Base-by-base conservation (phyloP, 495 filamentous ascomycete species). In the Endocarpon pusillum region DNA sequence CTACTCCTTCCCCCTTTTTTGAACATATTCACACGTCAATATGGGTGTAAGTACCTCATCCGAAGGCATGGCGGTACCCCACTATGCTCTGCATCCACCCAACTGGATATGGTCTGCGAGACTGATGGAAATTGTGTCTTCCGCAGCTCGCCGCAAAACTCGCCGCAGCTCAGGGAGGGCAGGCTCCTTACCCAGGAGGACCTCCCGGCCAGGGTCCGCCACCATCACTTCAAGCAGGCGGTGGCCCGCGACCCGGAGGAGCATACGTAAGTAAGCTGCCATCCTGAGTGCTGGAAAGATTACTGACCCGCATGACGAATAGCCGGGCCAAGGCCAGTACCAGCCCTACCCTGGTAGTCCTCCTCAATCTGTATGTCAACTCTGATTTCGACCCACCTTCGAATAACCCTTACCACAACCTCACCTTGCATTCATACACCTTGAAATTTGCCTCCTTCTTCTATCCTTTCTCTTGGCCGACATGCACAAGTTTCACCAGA, bases 61-160 rank as follows among this genome's bases (percentile, higher is more conserved):
- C n/a, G n/a, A n/a, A n/a, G n/a, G n/a, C n/a, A n/a, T n/a, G n/a
- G n/a, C n/a, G n/a, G n/a, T n/a, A 17, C 28, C 28, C 28, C 28
- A 17, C 28, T 14, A 14, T 31, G 5, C 28, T 17, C 28, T 17
- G 28, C 28, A 15, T 17, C 28, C 28, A 12, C 23, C 14, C 5
- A 31, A 31, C 12, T 31, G 28, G 12, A 31, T n/a, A 5, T n/a
- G n/a, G n/a, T n/a, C 5, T 31, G 28, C 12, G 5, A 14, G 28
- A 31, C 19, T 25, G 28, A 5, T 17, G 5, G 28, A 31, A 15
- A 14, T 7, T 17, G 7, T n/a, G 19, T 31, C 7, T 14, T 31
- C 12, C 4, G 28, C 39, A 64, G 60, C 59, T 64, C 40, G 60
- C 60, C 19, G 56, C 57, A 23, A 64, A 64, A 44, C 51, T 64